Evolutionary conservation across 345 rosid species (phyloP).

Genomic region (Populus simonii): DNA sequence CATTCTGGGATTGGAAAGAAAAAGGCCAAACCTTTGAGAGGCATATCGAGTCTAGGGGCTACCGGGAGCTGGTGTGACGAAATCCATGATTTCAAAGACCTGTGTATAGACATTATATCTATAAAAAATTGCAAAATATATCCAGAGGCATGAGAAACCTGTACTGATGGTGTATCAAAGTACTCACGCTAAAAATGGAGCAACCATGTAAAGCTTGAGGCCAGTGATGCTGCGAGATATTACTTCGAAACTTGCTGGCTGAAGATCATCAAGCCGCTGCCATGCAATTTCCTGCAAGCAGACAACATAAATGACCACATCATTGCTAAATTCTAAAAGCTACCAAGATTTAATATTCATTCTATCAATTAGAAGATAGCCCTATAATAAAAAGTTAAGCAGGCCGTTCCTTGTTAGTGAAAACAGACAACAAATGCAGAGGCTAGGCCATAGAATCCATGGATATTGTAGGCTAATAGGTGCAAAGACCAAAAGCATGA

Average conservation of each 20-base stretch:
- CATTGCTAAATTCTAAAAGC: neutral
- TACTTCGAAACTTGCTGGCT: constrained; percentile 65
- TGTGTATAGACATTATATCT: constrained; percentile 32
- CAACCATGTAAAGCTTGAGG: constrained; percentile 94
- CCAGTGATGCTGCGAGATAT: constrained; percentile 85
- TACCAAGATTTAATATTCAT: neutral
- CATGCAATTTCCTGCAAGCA: constrained; percentile 86
- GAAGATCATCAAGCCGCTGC: constrained; percentile 89
- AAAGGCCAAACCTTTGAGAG: constrained; percentile 55
- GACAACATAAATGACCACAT: constrained; percentile 1
- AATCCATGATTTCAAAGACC: constrained; percentile 76
- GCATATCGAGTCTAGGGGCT: constrained; percentile 58
- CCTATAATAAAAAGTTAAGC: no score
- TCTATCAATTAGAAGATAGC: neutral
- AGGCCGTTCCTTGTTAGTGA: neutral
- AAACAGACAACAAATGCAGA: neutral
- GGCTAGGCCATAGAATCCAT: neutral
- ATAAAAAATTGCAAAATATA: neutral
- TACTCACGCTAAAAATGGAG: constrained; percentile 87
- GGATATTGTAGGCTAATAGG: no score
- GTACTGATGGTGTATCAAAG: neutral
- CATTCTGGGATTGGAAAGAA: neutral
- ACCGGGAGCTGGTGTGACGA: constrained; percentile 52
- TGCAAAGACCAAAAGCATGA: no score
- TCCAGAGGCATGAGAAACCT: neutral